Evolutionary conservation across 1,139 yeast species (phyloP), one percentile per base, ranked within the genome.

Genomic region (Candida tropicalis): DNA sequence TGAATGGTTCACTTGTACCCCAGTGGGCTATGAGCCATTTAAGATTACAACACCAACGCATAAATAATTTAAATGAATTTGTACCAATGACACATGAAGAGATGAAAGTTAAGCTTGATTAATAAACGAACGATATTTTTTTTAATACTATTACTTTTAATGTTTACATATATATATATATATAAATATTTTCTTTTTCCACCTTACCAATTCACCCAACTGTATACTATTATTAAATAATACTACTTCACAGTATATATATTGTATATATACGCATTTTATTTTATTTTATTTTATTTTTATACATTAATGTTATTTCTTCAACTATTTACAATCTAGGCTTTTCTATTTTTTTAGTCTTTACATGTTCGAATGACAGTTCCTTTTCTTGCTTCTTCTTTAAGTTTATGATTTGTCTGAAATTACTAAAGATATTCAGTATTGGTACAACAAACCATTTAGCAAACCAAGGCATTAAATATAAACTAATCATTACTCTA

Each of bases 391-490:
- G 11, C 38, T 45, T 11, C 42, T 40, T 24, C 35, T 43, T 39
- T 24, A 38, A 24, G 34, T 38, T 11, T 46, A 42, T 39, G 31
- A 54, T 40, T 43, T 55, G 36, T 47, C 48, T 39, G 52, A 53
- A 13, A 25, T 46, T 47, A 7, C 37, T 25, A 48, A 77, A 70
- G 11, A 77, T 41, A 35, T 66, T 51, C 17, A 65, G 70, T 36
- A 78, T 52, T 0, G 93, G 91, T 41, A 77, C 62, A 1, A 84
- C 74, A 41, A 81, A 65, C 59, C 75, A 75, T 44, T 72, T 64
- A 6, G 91, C 87, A 53, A 85, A 82, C 71, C 75, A 73, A 2
- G 95, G 95, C 64, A 87, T 86, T 35, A 78, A 62, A 37, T 74
- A 58, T 40, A 86, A 61, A 39, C 87, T 81, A 15, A 83, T 46